These are phyloP conservation scores for Paramecium primaurelia DNA, from an alignment of 73 alveolate species.

Conservation along the genomic window DNA sequence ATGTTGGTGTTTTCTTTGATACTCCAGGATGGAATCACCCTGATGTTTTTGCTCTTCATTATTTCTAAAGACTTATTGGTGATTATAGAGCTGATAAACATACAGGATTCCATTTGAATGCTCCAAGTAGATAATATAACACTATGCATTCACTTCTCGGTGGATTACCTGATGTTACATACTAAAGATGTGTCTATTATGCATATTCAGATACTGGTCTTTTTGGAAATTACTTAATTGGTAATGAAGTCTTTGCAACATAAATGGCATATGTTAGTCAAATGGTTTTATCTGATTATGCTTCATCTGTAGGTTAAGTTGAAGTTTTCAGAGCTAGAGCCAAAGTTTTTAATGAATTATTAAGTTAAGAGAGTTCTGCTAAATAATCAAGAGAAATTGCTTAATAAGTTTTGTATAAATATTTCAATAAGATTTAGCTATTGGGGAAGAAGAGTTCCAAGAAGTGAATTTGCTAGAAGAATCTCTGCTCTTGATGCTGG, in stretches of 20 bases:
- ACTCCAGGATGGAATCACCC: conserved; percentile 73
- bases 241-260: conserved; percentile 78
- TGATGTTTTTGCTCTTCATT: conserved; percentile 74
- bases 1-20: conserved; percentile 80
- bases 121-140: conserved; percentile 75
- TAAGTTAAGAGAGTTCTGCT: conserved; percentile 59
- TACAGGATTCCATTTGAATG: conserved; percentile 79
- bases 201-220: conserved; percentile 81
- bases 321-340: conserved; percentile 84
- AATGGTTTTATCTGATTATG: conserved; percentile 57
- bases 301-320: conserved; percentile 63
- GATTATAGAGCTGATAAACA: conserved; percentile 71
- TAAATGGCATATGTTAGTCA: conserved; percentile 62
- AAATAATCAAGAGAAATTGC: conserved; percentile 61
- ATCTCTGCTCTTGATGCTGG: conserved; percentile 69
- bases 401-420: conserved; percentile 8
- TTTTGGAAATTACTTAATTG: conserved; percentile 75
- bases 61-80: conserved; percentile 72
- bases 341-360: conserved; percentile 68
- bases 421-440: background rate
- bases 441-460: conserved; percentile 79
- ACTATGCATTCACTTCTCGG: conserved; percentile 75
- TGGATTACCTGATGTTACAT: conserved; percentile 80
- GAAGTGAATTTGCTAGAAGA: conserved; percentile 81
- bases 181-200: conserved; percentile 65